Evolutionary conservation across 352 stramenopile genomes (phyloP).

Genomic region (Globisporangium carolinianum): DNA sequence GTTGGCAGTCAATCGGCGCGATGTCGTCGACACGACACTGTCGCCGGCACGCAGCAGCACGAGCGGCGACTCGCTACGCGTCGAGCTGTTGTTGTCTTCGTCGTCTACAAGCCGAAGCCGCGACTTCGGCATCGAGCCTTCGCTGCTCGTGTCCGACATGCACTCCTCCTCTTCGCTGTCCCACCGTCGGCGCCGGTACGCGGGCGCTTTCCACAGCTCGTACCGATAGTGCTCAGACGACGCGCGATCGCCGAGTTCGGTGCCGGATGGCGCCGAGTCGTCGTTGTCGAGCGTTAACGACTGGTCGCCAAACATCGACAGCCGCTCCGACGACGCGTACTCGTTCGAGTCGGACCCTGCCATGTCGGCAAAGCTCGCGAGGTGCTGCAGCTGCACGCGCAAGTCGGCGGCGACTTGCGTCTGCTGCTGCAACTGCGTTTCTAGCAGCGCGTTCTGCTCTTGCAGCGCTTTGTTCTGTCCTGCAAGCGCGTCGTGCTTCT

Average conservation of each 20-base stretch:
- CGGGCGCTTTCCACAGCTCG: slow-evolving; percentile 24
- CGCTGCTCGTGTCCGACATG: slow-evolving; percentile 51
- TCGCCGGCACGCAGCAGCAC: slow-evolving; percentile 2
- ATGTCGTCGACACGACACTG: neutral
- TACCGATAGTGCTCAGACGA: slow-evolving; percentile 21
- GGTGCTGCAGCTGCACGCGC: slow-evolving; percentile 57
- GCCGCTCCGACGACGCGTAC: slow-evolving; percentile 44
- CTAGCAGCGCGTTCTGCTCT: slow-evolving; percentile 53
- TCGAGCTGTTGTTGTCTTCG: slow-evolving; percentile 8
- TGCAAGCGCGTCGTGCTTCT: slow-evolving; percentile 42
- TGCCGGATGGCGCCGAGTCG: slow-evolving; percentile 26
- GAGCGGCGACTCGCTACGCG: neutral
- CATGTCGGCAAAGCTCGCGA: slow-evolving; percentile 68
- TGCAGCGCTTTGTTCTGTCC: slow-evolving; percentile 42
- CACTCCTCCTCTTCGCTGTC: slow-evolving; percentile 42
- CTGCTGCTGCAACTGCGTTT: slow-evolving; percentile 60
- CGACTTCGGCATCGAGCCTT: slow-evolving; percentile 27
- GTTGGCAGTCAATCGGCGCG: slow-evolving; percentile 3
- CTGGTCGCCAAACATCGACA: slow-evolving; percentile 40
- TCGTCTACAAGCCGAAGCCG: slow-evolving; percentile 15
- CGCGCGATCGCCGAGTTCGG: slow-evolving; percentile 29
- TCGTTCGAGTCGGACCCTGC: slow-evolving; percentile 47
- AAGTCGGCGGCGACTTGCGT: slow-evolving; percentile 55
- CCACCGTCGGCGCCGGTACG: slow-evolving; percentile 12
- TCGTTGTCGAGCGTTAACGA: slow-evolving; percentile 21